These are phyloP conservation scores for Staphylotrichum tortipilum DNA, from an alignment of 495 filamentous ascomycete species.

Conservation along the genomic window DNA sequence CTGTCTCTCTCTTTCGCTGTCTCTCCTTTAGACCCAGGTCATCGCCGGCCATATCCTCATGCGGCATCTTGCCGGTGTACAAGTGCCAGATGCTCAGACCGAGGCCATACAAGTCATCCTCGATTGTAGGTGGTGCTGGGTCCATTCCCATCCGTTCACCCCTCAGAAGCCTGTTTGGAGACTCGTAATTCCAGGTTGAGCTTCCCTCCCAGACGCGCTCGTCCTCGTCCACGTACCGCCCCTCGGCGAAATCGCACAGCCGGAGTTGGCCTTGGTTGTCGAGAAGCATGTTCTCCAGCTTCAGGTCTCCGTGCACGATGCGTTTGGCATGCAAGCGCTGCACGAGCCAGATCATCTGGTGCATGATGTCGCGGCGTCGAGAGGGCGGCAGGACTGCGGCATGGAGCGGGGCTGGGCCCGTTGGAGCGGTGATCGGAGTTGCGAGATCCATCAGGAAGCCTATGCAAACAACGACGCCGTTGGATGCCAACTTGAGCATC, in stretches of 20 bases:
- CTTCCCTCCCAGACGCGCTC: not conserved
- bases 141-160: not conserved
- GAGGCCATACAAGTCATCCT: conserved; percentile 9
- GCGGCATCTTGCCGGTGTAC: conserved; percentile 5
- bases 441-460: conserved; percentile 6
- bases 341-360: conserved; percentile 1
- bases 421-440: not conserved
- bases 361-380: not conserved
- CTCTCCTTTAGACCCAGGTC: not conserved
- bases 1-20: not conserved
- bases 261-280: not conserved
- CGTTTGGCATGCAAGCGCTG: conserved; percentile 2
- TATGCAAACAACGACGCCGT: not conserved
- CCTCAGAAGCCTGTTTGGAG: conserved; percentile 4
- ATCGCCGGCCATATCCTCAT: not conserved
- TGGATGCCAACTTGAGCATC: not conserved
- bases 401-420: not conserved
- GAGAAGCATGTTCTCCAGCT: conserved; percentile 6
- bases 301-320: conserved; percentile 5
- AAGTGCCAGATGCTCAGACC: conserved; percentile 9
- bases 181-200: conserved; percentile 4
- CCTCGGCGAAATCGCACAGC: conserved; percentile 3
- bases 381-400: not conserved
- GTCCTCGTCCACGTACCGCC: conserved; percentile 5
- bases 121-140: not conserved